Percentiles rank a stretch among this genome's conserved stretches.
phyloP scores from a whole-genome alignment of 2,329 filamentous ascomycete species.

The Immersiporthe knoxdaviesiana region DNA sequence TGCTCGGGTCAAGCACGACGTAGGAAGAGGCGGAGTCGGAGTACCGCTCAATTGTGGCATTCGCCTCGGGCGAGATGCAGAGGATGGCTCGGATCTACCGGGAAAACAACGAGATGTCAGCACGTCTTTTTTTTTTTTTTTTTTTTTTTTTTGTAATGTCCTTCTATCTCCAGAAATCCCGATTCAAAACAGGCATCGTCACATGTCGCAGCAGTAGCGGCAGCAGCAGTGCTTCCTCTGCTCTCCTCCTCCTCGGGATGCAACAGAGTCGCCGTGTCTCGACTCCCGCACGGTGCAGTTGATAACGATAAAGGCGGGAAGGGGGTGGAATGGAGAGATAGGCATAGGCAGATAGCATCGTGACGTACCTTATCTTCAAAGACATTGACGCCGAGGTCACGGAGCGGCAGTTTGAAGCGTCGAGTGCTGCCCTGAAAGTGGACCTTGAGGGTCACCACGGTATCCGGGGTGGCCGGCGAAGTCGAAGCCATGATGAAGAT shows the following conservation, averaged over 20 bases:
- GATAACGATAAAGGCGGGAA: slow-evolving; percentile 6
- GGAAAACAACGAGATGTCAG: slow-evolving; percentile 9
- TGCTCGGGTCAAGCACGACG: slow-evolving; percentile 76
- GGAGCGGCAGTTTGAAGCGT: slow-evolving; percentile 87
- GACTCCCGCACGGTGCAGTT: neutral
- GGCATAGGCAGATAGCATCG: slow-evolving; percentile 16
- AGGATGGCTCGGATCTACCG: slow-evolving; percentile 71
- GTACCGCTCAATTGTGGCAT: slow-evolving; percentile 83
- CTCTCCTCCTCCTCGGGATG: neutral
- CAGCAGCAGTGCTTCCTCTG: neutral
- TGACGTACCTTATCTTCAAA: slow-evolving; percentile 83
- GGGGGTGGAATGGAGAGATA: neutral
- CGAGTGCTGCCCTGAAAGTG: slow-evolving; percentile 74
- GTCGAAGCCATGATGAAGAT: slow-evolving; percentile 42
- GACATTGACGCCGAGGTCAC: slow-evolving; percentile 74
- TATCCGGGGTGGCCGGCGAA: slow-evolving; percentile 57
- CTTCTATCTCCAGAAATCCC: neutral
- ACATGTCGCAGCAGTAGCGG: neutral
- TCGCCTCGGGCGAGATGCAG: slow-evolving; percentile 62
- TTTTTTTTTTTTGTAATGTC: no score
- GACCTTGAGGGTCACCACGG: slow-evolving; percentile 84
- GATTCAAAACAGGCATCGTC: neutral
- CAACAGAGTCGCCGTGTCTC: neutral
- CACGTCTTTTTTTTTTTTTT: neutral
- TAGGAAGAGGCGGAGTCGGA: slow-evolving; percentile 88